Conservation (phyloP, 148 eudicot genomes). For the Cornus kousa region DNA sequence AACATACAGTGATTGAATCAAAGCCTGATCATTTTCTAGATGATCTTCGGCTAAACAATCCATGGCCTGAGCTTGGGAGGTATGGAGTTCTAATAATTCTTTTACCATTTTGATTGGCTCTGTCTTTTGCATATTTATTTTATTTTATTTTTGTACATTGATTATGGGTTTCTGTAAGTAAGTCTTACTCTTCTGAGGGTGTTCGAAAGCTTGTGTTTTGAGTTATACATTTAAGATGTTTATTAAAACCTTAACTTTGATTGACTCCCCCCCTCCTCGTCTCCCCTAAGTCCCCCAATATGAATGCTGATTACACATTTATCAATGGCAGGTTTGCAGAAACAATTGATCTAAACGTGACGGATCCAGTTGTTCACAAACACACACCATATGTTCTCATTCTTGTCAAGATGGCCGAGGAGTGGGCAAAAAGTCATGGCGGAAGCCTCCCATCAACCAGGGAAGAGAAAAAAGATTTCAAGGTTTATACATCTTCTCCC, state of each 20-base stretch:
- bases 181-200: neutral
- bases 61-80: slow-evolving; percentile 93
- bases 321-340: slow-evolving; percentile 64
- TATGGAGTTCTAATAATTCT: slow-evolving; percentile 17
- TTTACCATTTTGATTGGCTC: slow-evolving; percentile 1
- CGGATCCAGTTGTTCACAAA: slow-evolving; percentile 91
- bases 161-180: neutral
- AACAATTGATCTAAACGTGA: slow-evolving; percentile 64
- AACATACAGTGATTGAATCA: slow-evolving; percentile 89
- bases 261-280: no score
- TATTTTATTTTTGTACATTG: slow-evolving; percentile 2
- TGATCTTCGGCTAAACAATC: slow-evolving; percentile 89
- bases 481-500: slow-evolving; percentile 45
- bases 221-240: slow-evolving; percentile 5
- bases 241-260: no score
- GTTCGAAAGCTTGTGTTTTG: slow-evolving; percentile 5
- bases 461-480: slow-evolving; percentile 85
- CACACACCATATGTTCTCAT: slow-evolving; percentile 92
- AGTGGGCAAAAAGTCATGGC: slow-evolving; percentile 84
- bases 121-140: neutral
- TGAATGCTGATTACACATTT: slow-evolving; percentile 18
- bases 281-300: no score
- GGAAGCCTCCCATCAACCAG: slow-evolving; percentile 80
- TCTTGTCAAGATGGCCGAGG: slow-evolving; percentile 82
- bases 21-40: slow-evolving; percentile 98